These are phyloP conservation scores for Hamigera avellanea DNA, from an alignment of 495 filamentous ascomycete species.

Conservation along the genomic window DNA sequence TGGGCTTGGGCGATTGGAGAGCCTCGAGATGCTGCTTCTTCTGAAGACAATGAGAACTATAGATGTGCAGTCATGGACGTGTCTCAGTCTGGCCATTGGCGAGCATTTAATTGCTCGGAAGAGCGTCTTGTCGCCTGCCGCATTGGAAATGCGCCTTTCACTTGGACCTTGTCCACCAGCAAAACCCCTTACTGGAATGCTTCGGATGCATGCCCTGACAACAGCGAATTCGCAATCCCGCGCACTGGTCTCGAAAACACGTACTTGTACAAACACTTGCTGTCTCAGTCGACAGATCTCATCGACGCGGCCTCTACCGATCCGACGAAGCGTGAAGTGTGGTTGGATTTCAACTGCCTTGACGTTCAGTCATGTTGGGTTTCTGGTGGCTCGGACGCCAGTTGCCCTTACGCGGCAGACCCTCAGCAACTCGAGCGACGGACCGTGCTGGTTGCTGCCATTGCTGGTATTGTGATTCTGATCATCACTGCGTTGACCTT, in stretches of 20 bases:
- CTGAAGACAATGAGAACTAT: constrained; percentile 13
- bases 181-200: constrained; percentile 24
- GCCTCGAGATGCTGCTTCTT: constrained; percentile 30
- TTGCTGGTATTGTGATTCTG: constrained; percentile 48
- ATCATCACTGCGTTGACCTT: constrained; percentile 46
- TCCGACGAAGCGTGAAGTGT: constrained; percentile 24
- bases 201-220: constrained; percentile 24
- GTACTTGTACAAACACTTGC: constrained; percentile 33
- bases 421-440: constrained; percentile 25
- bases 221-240: constrained; percentile 37
- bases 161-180: constrained; percentile 38
- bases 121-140: constrained; percentile 43
- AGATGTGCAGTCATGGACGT: constrained; percentile 44
- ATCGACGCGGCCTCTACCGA: constrained; percentile 17
- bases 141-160: constrained; percentile 34
- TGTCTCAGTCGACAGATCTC: constrained; percentile 11
- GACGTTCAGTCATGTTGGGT: constrained; percentile 49
- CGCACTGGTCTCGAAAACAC: constrained; percentile 51
- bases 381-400: constrained; percentile 31
- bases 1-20: constrained; percentile 51
- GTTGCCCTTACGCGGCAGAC: constrained; percentile 41
- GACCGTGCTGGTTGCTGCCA: constrained; percentile 45
- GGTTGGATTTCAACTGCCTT: constrained; percentile 48
- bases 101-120: constrained; percentile 39
- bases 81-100: constrained; percentile 39